phyloP scores from a whole-genome alignment of 2,329 filamentous ascomycete genomes.

The Beauveria rudraprayagi region DNA sequence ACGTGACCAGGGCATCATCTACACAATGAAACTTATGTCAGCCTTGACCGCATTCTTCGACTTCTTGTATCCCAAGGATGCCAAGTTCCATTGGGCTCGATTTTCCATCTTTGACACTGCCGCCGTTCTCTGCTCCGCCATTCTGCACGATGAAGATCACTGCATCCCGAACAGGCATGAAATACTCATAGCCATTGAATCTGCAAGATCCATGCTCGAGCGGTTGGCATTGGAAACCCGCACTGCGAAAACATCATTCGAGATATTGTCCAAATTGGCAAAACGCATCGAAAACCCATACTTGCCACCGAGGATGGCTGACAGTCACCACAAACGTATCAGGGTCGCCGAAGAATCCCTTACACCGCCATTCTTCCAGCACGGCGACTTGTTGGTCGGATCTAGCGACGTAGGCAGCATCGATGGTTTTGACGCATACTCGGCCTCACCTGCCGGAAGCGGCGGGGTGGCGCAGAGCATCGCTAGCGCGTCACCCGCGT shows the following conservation, averaged over 20 bases:
- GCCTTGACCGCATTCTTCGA: slow-evolving; percentile 23
- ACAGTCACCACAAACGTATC: slow-evolving; percentile 11
- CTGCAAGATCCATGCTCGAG: slow-evolving; percentile 27
- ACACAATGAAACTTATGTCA: slow-evolving; percentile 34
- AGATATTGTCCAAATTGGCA: slow-evolving; percentile 23
- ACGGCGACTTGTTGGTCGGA: background rate
- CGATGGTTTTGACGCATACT: background rate
- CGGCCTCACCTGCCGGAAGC: slow-evolving; percentile 3
- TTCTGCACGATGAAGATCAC: slow-evolving; percentile 39
- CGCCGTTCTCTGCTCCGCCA: slow-evolving; percentile 40
- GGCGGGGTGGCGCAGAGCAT: background rate
- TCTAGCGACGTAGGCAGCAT: slow-evolving; percentile 11
- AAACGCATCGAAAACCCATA: slow-evolving; percentile 14
- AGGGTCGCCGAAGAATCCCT: slow-evolving; percentile 7
- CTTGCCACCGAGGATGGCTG: background rate
- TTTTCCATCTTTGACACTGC: slow-evolving; percentile 45
- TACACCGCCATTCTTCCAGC: slow-evolving; percentile 10
- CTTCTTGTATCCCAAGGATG: slow-evolving; percentile 22
- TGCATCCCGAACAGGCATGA: slow-evolving; percentile 33
- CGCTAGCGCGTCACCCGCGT: background rate
- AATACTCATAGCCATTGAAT: slow-evolving; percentile 31
- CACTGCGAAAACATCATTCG: slow-evolving; percentile 25
- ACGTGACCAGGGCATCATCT: slow-evolving; percentile 34
- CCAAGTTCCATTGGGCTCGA: slow-evolving; percentile 40
- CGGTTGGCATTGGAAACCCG: slow-evolving; percentile 22